Conservation (phyloP, 768 basidiomycete species). For the Rossbeevera mucosa region DNA sequence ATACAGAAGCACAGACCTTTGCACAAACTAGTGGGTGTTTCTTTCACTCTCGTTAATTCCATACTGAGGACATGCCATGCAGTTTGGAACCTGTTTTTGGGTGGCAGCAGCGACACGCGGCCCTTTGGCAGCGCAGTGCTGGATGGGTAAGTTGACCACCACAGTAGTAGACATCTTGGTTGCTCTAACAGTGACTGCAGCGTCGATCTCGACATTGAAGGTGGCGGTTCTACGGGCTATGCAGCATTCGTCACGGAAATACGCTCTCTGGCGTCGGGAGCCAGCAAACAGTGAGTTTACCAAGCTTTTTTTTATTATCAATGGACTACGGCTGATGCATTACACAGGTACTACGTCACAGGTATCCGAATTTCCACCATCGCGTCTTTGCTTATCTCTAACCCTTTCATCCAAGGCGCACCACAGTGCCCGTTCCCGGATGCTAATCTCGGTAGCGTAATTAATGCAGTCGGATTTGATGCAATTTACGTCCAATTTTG, state of each 20-base stretch:
- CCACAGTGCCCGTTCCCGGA: conserved; percentile 66
- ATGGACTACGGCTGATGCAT: conserved; percentile 1
- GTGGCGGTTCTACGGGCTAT: conserved; percentile 50
- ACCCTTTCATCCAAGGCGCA: conserved; percentile 13
- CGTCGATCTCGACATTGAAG: conserved; percentile 73
- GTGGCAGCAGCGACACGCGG: conserved; percentile 39
- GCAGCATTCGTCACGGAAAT: conserved; percentile 39
- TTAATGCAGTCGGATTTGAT: conserved; percentile 62
- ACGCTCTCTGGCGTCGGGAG: conserved; percentile 22
- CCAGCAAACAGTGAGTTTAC: conserved; percentile 19
- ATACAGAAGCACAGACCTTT: conserved; percentile 36
- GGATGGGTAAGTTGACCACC: conserved; percentile 36
- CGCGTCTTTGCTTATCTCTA: not conserved
- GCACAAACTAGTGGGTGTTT: conserved; percentile 16
- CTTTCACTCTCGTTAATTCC: conserved; percentile 9
- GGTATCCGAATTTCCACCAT: conserved; percentile 23
- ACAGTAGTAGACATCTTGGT: not conserved
- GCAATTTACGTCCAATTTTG: conserved; percentile 73
- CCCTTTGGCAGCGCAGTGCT: conserved; percentile 45
- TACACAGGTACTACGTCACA: conserved; percentile 56
- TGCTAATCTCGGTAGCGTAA: conserved; percentile 50
- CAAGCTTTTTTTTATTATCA: not conserved
- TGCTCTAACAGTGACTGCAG: conserved; percentile 25
- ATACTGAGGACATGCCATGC: not conserved
- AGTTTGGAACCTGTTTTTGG: conserved; percentile 46